A percentile compares a stretch with the other conserved stretches of the same genome.
phyloP scores from a whole-genome alignment of 352 stramenopile species.

The Phytopythium litorale region DNA sequence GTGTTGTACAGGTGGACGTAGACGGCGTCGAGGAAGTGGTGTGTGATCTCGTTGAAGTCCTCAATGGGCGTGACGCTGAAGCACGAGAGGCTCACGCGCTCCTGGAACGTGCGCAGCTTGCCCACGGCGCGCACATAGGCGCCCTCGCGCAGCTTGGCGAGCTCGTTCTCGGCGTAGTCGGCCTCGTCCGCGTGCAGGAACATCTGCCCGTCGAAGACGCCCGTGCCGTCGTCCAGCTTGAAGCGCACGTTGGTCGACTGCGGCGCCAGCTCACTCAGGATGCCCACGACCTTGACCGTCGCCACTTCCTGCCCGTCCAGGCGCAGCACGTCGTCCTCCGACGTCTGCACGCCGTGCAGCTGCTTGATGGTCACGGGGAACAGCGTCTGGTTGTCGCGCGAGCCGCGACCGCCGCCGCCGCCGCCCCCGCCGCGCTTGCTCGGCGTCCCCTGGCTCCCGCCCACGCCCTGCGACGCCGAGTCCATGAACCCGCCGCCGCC shows the following conservation, averaged over 20 bases:
- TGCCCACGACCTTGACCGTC: slow-evolving; percentile 88
- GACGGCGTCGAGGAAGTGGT: slow-evolving; percentile 95
- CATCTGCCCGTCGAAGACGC: slow-evolving; percentile 88
- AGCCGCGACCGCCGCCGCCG: slow-evolving; percentile 23
- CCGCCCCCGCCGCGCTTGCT: slow-evolving; percentile 33
- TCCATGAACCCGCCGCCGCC: slow-evolving; percentile 71
- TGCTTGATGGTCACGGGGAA: slow-evolving; percentile 91
- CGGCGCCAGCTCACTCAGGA: slow-evolving; percentile 71
- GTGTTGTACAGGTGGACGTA: slow-evolving; percentile 89
- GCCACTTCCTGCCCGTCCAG: slow-evolving; percentile 90
- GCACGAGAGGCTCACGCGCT: slow-evolving; percentile 83
- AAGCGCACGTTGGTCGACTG: slow-evolving; percentile 92
- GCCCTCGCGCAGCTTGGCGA: slow-evolving; percentile 62
- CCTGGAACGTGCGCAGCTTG: slow-evolving; percentile 91
- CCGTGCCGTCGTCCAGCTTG: slow-evolving; percentile 93
- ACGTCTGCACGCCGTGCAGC: slow-evolving; percentile 40
- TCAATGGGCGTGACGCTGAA: slow-evolving; percentile 83
- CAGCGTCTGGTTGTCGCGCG: slow-evolving; percentile 81
- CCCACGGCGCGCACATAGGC: slow-evolving; percentile 91
- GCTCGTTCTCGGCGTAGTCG: slow-evolving; percentile 57
- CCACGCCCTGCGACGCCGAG: slow-evolving; percentile 31
- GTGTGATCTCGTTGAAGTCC: slow-evolving; percentile 94
- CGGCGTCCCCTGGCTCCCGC: slow-evolving; percentile 43
- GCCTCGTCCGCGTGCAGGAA: slow-evolving; percentile 88
- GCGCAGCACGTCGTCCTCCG: slow-evolving; percentile 62